phyloP scores from a whole-genome alignment of 164 flowering plant genomes.

The Platanus orientalis region DNA sequence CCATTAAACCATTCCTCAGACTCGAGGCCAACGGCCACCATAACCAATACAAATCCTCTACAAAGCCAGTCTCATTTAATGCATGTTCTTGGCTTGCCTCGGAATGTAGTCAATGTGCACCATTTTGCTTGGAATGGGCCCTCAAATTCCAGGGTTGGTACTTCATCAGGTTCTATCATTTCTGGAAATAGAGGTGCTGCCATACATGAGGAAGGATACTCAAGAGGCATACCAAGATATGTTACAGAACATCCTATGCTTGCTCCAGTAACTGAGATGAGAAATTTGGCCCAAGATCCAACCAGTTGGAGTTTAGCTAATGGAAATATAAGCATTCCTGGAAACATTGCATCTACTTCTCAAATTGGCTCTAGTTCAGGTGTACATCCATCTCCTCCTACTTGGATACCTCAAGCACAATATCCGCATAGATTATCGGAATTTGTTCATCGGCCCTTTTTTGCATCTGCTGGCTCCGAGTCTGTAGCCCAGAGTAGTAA shows the following conservation, averaged over 20 bases:
- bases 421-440: slow-evolving; percentile 57
- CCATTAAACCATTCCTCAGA: slow-evolving; percentile 31
- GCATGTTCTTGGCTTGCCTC: slow-evolving; percentile 25
- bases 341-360: slow-evolving; percentile 49
- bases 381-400: slow-evolving; percentile 34
- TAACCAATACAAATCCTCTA: slow-evolving; percentile 19
- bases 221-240: slow-evolving; percentile 38
- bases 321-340: slow-evolving; percentile 31
- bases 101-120: slow-evolving; percentile 27
- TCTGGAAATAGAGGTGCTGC: slow-evolving; percentile 29
- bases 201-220: slow-evolving; percentile 29
- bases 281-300: slow-evolving; percentile 35
- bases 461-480: slow-evolving; percentile 42
- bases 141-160: slow-evolving; percentile 36
- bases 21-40: slow-evolving; percentile 25
- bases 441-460: slow-evolving; percentile 47
- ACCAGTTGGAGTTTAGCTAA: slow-evolving; percentile 32
- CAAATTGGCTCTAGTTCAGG: slow-evolving; percentile 39
- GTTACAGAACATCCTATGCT: slow-evolving; percentile 53
- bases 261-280: slow-evolving; percentile 35
- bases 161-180: slow-evolving; percentile 26
- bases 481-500: slow-evolving; percentile 36
- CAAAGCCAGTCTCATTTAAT: slow-evolving; percentile 24
- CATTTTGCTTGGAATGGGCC: slow-evolving; percentile 37
- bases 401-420: slow-evolving; percentile 32